phyloP scores from a whole-genome alignment of 345 rosid genomes.

The Raphanus raphanistrum region DNA sequence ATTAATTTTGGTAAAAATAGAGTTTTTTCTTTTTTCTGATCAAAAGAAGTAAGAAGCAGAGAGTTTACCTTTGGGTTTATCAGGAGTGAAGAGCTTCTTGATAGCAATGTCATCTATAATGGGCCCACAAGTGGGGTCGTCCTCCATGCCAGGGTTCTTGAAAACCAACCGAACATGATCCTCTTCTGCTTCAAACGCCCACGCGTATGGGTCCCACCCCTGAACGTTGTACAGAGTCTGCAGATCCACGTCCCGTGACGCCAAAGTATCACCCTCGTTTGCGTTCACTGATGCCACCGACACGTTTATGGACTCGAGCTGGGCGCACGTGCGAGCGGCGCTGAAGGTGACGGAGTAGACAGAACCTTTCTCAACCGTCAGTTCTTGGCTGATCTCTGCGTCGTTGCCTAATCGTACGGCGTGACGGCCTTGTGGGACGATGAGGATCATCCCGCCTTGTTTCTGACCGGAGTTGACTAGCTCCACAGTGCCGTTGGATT shows the following conservation, averaged over 20 bases:
- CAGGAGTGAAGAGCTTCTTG: constrained; percentile 84
- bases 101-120: constrained; percentile 85
- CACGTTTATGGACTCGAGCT: constrained; percentile 86
- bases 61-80: constrained; percentile 63
- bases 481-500: constrained; percentile 70
- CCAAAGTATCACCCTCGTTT: constrained; percentile 25
- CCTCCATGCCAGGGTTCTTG: constrained; percentile 94
- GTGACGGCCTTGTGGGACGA: constrained; percentile 81
- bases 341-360: constrained; percentile 84
- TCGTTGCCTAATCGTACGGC: constrained; percentile 91
- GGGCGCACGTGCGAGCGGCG: constrained; percentile 99
- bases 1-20: background rate
- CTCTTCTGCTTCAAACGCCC: constrained; percentile 82
- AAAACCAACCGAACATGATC: constrained; percentile 56
- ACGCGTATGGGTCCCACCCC: constrained; percentile 97
- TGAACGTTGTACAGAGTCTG: constrained; percentile 92
- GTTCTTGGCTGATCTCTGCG: constrained; percentile 88
- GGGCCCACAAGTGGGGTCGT: constrained; percentile 98
- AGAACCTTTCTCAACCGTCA: constrained; percentile 81
- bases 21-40: constrained; percentile 62
- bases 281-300: constrained; percentile 58
- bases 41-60: no score
- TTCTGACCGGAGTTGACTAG: constrained; percentile 77
- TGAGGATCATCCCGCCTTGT: constrained; percentile 97
- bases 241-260: constrained; percentile 78